Evolutionary conservation across 2,329 filamentous ascomycete species (phyloP), one percentile per base, ranked within the genome.

Genomic region (Colletotrichum abscissum): DNA sequence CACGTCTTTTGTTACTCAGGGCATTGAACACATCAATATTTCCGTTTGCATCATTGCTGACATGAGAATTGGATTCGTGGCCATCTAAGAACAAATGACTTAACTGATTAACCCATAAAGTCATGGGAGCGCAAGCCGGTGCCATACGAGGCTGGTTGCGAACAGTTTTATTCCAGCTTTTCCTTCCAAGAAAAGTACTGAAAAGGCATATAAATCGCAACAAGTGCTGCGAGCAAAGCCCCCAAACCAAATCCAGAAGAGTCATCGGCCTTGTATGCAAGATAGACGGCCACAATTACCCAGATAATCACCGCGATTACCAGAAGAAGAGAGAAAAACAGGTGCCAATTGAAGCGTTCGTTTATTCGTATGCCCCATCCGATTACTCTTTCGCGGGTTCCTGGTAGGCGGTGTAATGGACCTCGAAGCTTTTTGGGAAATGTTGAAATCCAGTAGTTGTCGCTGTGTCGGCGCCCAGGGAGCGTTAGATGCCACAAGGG

Each of bases 171-270:
- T 11, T 65, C 19, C 1, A 69, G 24, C 49, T 22, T 65, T 26
- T 69, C 67, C 26, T 69, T 69, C 67, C 52, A 69, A 65, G 67
- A 9, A 28, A 65, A 64, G 9, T 70, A 70, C 46, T 67, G 67
- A 14, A 46, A 14, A 6, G 67, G 60, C 11, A 60, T 28, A 6
- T 59, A 70, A 7, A 70, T 38, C 30, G 60, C 55, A 9, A 55
- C 12, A 14, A 59, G n/a, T 42, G 67, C 67, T 28, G 67, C 54
- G 14, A 70, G 42, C 16, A 66, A 66, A 19, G 67, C 38, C 28
- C n/a, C 67, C 22, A 70, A 28, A 5, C 42, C 54, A 4, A 59
- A 66, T 0, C 24, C 67, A 26, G 67, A 70, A 16, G 67, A 70
- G 4, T 33, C 28, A 28, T 70, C 67, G 0, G 67, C 5, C 52